Base-by-base conservation (phyloP, 768 basidiomycete genomes). In the Hygrocybe coccinea region DNA sequence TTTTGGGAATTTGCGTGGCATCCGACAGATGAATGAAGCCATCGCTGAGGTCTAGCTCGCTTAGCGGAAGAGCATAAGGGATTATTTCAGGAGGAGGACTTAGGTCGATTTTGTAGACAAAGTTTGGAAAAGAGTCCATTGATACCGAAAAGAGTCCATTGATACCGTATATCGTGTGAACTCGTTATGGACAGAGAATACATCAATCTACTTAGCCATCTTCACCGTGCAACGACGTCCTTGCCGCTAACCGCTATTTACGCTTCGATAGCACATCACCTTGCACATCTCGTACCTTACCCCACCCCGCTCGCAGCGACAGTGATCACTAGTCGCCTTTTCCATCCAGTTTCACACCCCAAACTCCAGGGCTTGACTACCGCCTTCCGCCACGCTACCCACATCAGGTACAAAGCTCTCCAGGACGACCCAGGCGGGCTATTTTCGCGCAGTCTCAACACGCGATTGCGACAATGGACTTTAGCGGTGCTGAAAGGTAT, bases 381-480 rank as follows among this genome's bases (percentile, higher is more conserved):
- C 6, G 80, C 83, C 15, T 85, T 84, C 63, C 76, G 83, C 25
- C 81, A 86, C 71, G 81, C 83, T 3, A 65, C 77, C 2, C 83
- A 85, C 62, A 62, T 83, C 22, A 82, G 80, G 58, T 72, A 75
- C 52, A 72, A 74, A 45, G 68, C 71, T 17, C 60, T 81, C 35
- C 68, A 71, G 5, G 62, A 56, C 14, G 59, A 41, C 60, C 69
- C 70, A 60, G 59, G 65, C 39, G 64, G 68, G 5, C 52, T 76
- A 7, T 72, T 79, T 53, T 67, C 75, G 9, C 64, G 62, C 8
- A 73, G 73, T 49, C 54, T 74, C 45, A 69, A 73, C n/a, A 61
- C 73, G 24, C 71, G 74, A 24, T 56, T 82, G 48, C 70, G 69
- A 3, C 67, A 74, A 59, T 89, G 87, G 87, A 68, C 76, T 2